phyloP scores from a whole-genome alignment of 768 basidiomycete species.

The Leccinum longicurvipes region DNA sequence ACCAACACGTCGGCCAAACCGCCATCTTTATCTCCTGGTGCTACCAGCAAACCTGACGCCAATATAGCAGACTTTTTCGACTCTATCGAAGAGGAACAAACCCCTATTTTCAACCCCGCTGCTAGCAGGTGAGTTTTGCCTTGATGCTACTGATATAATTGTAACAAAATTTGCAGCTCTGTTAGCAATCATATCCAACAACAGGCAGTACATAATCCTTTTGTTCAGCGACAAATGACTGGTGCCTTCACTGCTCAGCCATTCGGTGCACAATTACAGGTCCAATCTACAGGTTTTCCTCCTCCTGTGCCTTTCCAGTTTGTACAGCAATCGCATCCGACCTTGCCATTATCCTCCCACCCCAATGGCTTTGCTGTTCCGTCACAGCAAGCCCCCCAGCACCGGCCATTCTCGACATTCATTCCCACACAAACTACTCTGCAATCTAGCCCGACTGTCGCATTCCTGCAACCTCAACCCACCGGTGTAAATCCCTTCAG shows the following conservation, averaged over 20 bases:
- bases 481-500: slow-evolving; percentile 83
- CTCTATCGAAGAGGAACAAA: slow-evolving; percentile 80
- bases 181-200: slow-evolving; percentile 52
- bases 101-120: slow-evolving; percentile 66
- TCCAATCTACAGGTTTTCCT: slow-evolving; percentile 57
- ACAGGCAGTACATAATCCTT: slow-evolving; percentile 71
- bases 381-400: slow-evolving; percentile 37
- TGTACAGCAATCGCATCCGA: slow-evolving; percentile 16
- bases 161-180: slow-evolving; percentile 37
- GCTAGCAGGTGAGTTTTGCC: slow-evolving; percentile 42
- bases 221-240: slow-evolving; percentile 57
- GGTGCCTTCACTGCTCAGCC: slow-evolving; percentile 44
- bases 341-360: slow-evolving; percentile 11
- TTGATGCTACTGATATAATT: neutral
- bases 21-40: slow-evolving; percentile 20
- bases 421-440: slow-evolving; percentile 53
- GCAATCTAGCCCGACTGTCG: slow-evolving; percentile 37
- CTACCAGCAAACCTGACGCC: slow-evolving; percentile 32
- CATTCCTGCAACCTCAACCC: slow-evolving; percentile 49
- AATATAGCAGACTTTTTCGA: slow-evolving; percentile 80
- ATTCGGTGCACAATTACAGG: slow-evolving; percentile 41
- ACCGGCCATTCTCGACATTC: slow-evolving; percentile 54
- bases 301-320: slow-evolving; percentile 44
- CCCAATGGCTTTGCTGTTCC: slow-evolving; percentile 33
- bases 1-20: slow-evolving; percentile 20